These are phyloP conservation scores for Geotrichum klebahnii DNA, from an alignment of 1,139 yeast genomes.

Conservation along the genomic window DNA sequence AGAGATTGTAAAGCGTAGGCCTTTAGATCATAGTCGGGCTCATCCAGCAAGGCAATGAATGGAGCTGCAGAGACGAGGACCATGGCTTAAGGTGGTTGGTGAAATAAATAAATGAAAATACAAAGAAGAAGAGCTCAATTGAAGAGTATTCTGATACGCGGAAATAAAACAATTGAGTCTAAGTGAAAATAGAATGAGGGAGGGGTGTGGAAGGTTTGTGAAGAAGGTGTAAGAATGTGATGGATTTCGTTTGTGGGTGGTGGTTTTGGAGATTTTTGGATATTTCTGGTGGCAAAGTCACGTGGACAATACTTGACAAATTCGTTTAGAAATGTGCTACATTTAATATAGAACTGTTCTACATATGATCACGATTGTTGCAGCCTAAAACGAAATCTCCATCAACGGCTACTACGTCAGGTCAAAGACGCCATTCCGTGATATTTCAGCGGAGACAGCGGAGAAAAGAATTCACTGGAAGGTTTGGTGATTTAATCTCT, in stretches of 20 bases:
- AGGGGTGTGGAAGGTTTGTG: not conserved
- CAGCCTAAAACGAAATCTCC: no score
- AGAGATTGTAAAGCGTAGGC: conserved; percentile 80
- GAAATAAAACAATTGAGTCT: not conserved
- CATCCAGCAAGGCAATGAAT: conserved; percentile 80
- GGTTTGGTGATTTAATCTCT: no score
- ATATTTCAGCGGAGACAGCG: no score
- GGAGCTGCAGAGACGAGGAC: conserved; percentile 60
- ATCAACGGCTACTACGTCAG: no score
- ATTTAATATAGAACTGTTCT: no score
- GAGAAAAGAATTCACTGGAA: no score
- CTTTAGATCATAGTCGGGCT: conserved; percentile 72
- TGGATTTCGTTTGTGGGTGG: not conserved
- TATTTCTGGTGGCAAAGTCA: no score
- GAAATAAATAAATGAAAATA: conserved; percentile 1
- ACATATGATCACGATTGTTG: no score
- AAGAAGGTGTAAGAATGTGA: not conserved
- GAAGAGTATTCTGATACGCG: not conserved
- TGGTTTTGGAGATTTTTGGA: no score
- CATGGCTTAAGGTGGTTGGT: conserved; percentile 19
- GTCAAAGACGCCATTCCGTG: no score
- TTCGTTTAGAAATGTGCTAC: no score
- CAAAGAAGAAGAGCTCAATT: not conserved
- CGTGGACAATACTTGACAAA: no score
- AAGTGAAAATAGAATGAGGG: not conserved